phyloP scores from a whole-genome alignment of 2,329 filamentous ascomycete species.

The Trichoderma lentiforme region DNA sequence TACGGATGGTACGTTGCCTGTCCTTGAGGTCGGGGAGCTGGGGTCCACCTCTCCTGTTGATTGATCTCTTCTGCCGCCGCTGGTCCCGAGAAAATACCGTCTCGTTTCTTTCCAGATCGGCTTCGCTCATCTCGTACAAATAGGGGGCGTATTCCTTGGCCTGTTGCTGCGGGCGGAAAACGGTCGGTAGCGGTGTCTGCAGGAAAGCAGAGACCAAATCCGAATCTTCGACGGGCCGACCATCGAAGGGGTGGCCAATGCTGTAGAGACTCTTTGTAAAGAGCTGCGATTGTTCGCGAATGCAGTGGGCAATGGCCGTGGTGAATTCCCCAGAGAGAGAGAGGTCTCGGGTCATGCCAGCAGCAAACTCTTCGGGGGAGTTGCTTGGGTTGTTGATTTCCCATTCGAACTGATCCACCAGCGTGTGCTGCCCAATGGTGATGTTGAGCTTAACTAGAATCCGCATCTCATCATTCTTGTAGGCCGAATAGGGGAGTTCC shows the following conservation, averaged over 20 bases:
- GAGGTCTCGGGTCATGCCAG: slow-evolving; percentile 83
- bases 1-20: slow-evolving; percentile 86
- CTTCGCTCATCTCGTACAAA: slow-evolving; percentile 88
- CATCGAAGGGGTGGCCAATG: slow-evolving; percentile 91
- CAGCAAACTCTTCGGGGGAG: slow-evolving; percentile 90
- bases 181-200: slow-evolving; percentile 73
- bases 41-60: slow-evolving; percentile 88
- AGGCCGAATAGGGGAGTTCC: slow-evolving; percentile 83
- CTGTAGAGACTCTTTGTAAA: slow-evolving; percentile 93
- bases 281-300: slow-evolving; percentile 90
- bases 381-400: slow-evolving; percentile 95
- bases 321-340: slow-evolving; percentile 93
- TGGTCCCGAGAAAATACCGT: slow-evolving; percentile 92
- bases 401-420: slow-evolving; percentile 98
- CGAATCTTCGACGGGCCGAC: slow-evolving; percentile 85
- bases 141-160: slow-evolving; percentile 94
- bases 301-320: slow-evolving; percentile 95
- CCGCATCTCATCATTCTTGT: slow-evolving; percentile 99
- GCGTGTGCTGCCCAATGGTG: slow-evolving; percentile 88
- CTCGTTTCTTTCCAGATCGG: slow-evolving; percentile 85
- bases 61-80: slow-evolving; percentile 88
- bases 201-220: slow-evolving; percentile 85
- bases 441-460: slow-evolving; percentile 95
- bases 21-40: slow-evolving; percentile 95
- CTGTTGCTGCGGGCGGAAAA: slow-evolving; percentile 87